phyloP scores from a whole-genome alignment of 176 grass and related monocot genomes.

The Chrysopogon serrulatus region DNA sequence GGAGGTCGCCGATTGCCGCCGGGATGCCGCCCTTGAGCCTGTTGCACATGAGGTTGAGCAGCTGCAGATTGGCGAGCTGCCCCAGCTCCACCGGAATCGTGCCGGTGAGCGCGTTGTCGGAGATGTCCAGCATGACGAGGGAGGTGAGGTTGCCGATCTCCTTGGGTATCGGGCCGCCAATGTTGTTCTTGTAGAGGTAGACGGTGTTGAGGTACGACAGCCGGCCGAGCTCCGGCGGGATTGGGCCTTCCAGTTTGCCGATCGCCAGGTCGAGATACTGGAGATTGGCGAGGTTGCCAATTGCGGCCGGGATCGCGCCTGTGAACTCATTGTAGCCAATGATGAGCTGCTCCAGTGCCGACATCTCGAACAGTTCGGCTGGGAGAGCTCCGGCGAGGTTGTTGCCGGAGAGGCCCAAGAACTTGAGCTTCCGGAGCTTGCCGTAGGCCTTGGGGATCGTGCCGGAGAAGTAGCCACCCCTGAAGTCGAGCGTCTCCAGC shows the following conservation, averaged over 20 bases:
- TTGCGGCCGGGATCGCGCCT: conserved; percentile 61
- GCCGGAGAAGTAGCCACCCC: conserved; percentile 83
- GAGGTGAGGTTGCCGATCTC: conserved; percentile 69
- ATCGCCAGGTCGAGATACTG: conserved; percentile 93
- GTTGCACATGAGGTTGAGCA: conserved; percentile 99
- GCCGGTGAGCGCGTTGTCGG: conserved; percentile 76
- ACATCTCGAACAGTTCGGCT: conserved; percentile 56
- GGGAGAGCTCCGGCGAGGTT: conserved; percentile 82
- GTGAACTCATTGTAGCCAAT: conserved; percentile 91
- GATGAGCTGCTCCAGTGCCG: conserved; percentile 78
- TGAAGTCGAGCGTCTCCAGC: conserved; percentile 68
- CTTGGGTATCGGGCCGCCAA: conserved; percentile 69
- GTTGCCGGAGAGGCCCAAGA: conserved; percentile 90
- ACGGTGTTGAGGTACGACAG: conserved; percentile 56
- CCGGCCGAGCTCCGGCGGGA: conserved; percentile 66
- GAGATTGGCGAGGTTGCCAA: conserved; percentile 72
- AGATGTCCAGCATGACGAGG: conserved; percentile 82
- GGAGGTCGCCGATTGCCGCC: conserved; percentile 59
- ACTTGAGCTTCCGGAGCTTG: conserved; percentile 72
- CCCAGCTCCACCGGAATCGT: conserved; percentile 67
- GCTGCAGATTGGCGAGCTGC: conserved; percentile 61
- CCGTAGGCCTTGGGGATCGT: conserved; percentile 61
- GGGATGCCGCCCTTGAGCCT: conserved; percentile 76
- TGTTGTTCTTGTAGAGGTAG: conserved; percentile 83
- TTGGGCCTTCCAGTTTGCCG: conserved; percentile 57